phyloP scores from a whole-genome alignment of 768 basidiomycete genomes.

The Mrakia gelida region DNA sequence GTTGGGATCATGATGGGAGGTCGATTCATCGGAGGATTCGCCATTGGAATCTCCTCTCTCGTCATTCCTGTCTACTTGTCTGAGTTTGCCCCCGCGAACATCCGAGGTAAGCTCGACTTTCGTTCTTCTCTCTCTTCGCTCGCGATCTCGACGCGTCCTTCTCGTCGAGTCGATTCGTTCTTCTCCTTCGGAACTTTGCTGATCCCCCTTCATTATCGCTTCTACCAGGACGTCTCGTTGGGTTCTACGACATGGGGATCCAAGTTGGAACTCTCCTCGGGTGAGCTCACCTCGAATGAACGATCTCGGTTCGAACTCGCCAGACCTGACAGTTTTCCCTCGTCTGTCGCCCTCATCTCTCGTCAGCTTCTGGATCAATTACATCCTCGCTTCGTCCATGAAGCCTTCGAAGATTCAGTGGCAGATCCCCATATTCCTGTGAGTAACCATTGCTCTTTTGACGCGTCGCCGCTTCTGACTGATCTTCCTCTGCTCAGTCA shows the following conservation, averaged over 20 bases:
- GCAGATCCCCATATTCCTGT: slow-evolving; percentile 1
- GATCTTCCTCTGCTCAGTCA: not conserved
- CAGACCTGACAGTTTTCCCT: not conserved
- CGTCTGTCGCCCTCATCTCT: not conserved
- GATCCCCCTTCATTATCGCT: too few species aligned
- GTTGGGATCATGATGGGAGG: slow-evolving; percentile 21
- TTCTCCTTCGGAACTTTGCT: not conserved
- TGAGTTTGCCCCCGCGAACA: slow-evolving; percentile 48
- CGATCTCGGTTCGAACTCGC: too few species aligned
- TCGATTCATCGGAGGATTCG: slow-evolving; percentile 35
- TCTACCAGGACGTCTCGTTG: slow-evolving; percentile 49
- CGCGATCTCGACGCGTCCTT: not conserved
- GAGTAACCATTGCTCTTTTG: not conserved
- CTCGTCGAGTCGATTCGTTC: not conserved
- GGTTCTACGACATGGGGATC: slow-evolving; percentile 53
- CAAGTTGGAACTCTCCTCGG: slow-evolving; percentile 49
- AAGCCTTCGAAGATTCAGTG: not conserved
- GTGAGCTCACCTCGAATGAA: too few species aligned
- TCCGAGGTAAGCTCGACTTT: slow-evolving; percentile 41
- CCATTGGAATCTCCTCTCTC: slow-evolving; percentile 36
- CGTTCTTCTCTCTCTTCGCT: too few species aligned
- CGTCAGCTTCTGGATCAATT: slow-evolving; percentile 41
- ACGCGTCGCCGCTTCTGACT: not conserved
- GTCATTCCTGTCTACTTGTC: slow-evolving; percentile 36
- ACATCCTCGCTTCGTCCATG: not conserved